These are phyloP conservation scores for Kodamaea leandrae DNA, from an alignment of 805 yeast genomes.

Conservation along the genomic window DNA sequence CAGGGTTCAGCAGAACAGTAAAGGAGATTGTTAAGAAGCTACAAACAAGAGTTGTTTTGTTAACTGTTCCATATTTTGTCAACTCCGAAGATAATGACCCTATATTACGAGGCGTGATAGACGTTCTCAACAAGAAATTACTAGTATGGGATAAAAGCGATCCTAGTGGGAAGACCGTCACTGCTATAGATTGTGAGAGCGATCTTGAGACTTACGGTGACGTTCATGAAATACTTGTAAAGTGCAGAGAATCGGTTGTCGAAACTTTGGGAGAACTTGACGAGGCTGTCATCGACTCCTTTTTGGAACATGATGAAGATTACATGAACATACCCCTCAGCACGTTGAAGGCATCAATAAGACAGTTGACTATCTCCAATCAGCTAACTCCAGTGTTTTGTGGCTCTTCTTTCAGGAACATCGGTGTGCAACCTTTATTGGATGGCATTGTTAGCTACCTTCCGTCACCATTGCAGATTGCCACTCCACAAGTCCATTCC, in stretches of 20 bases:
- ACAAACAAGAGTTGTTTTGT: slow-evolving; percentile 66
- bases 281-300: slow-evolving; percentile 72
- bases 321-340: slow-evolving; percentile 61
- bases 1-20: slow-evolving; percentile 89
- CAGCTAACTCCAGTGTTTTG: slow-evolving; percentile 77
- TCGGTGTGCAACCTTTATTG: slow-evolving; percentile 91
- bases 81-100: slow-evolving; percentile 28
- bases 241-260: slow-evolving; percentile 69
- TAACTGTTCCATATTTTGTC: slow-evolving; percentile 75
- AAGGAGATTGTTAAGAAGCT: slow-evolving; percentile 76
- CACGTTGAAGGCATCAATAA: slow-evolving; percentile 57
- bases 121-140: slow-evolving; percentile 62
- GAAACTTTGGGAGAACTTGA: slow-evolving; percentile 84
- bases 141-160: slow-evolving; percentile 47
- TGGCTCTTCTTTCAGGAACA: slow-evolving; percentile 88
- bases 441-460: slow-evolving; percentile 77
- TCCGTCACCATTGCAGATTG: slow-evolving; percentile 75
- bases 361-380: slow-evolving; percentile 57
- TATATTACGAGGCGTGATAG: slow-evolving; percentile 69
- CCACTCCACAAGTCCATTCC: slow-evolving; percentile 51
- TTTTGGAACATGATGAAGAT: slow-evolving; percentile 67
- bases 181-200: slow-evolving; percentile 36
- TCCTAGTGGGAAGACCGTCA: slow-evolving; percentile 50
- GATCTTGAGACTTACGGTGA: slow-evolving; percentile 21
- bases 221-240: slow-evolving; percentile 46